phyloP scores from a whole-genome alignment of 1,284 basidiomycete genomes.

The Tetrapyrgos nigripes region DNA sequence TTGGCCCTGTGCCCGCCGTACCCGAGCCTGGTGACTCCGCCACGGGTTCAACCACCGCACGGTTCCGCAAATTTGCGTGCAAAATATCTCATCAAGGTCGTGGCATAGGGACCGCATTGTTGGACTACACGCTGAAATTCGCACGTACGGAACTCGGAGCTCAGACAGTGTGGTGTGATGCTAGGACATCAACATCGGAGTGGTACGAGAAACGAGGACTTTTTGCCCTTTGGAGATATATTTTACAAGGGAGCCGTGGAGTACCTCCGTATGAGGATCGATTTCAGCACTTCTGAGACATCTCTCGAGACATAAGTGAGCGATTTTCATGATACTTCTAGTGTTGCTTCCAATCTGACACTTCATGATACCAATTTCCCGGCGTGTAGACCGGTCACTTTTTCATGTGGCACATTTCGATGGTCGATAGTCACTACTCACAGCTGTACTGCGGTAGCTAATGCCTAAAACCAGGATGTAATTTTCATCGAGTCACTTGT shows the following conservation, averaged over 20 bases:
- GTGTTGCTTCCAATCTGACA: no score
- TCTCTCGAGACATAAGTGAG: not conserved
- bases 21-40: not conserved
- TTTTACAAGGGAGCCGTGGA: slow-evolving; percentile 61
- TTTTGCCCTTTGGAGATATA: slow-evolving; percentile 50
- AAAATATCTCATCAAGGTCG: slow-evolving; percentile 48
- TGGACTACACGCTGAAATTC: slow-evolving; percentile 46
- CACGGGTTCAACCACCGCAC: slow-evolving; percentile 28
- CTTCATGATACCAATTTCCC: no score
- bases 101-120: slow-evolving; percentile 58
- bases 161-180: slow-evolving; percentile 61
- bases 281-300: slow-evolving; percentile 19
- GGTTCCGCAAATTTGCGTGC: slow-evolving; percentile 71
- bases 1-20: slow-evolving; percentile 21
- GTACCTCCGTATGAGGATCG: slow-evolving; percentile 58
- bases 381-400: no score
- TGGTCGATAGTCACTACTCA: no score
- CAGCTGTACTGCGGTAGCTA: no score
- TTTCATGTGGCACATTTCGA: no score
- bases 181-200: slow-evolving; percentile 45
- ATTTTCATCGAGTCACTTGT: no score
- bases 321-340: no score
- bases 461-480: no score
- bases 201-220: slow-evolving; percentile 63
- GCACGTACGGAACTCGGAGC: slow-evolving; percentile 45